phyloP scores from a whole-genome alignment of 306 rosid species.

The Quercus aquifolioides region DNA sequence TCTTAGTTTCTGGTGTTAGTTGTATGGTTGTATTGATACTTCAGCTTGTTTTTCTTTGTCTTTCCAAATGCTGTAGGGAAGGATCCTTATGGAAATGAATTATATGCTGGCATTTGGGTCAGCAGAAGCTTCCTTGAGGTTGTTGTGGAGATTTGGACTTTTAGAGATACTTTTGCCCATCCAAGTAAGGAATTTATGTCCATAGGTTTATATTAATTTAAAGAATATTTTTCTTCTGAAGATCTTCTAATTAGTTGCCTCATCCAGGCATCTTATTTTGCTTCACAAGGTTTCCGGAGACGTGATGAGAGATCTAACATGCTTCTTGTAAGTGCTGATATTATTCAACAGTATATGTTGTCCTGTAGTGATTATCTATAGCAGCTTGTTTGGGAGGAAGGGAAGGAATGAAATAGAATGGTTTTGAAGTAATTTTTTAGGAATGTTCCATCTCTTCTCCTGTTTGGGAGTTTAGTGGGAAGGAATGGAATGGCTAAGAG shows the following conservation, averaged over 20 bases:
- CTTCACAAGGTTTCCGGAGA: conserved; percentile 62
- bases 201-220: neutral
- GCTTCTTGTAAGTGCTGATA: conserved; percentile 73
- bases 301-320: conserved; percentile 76
- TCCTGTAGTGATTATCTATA: neutral
- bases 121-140: conserved; percentile 77
- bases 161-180: conserved; percentile 76
- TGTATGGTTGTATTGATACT: neutral
- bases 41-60: conserved; percentile 11
- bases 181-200: conserved; percentile 41
- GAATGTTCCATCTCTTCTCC: too few species aligned
- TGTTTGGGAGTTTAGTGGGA: too few species aligned
- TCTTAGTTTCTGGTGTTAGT: neutral
- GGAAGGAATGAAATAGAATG: too few species aligned
- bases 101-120: conserved; percentile 90
- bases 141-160: conserved; percentile 82
- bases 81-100: conserved; percentile 83
- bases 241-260: conserved; percentile 9
- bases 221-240: neutral
- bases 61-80: conserved; percentile 53
- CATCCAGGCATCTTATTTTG: conserved; percentile 85
- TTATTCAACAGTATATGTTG: neutral
- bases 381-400: too few species aligned
- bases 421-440: too few species aligned
- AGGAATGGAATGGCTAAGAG: too few species aligned